Percentiles rank a stretch among this genome's conserved stretches.
Conservation (phyloP, 1,139 yeast species). For the Dujonia santamariae region DNA sequence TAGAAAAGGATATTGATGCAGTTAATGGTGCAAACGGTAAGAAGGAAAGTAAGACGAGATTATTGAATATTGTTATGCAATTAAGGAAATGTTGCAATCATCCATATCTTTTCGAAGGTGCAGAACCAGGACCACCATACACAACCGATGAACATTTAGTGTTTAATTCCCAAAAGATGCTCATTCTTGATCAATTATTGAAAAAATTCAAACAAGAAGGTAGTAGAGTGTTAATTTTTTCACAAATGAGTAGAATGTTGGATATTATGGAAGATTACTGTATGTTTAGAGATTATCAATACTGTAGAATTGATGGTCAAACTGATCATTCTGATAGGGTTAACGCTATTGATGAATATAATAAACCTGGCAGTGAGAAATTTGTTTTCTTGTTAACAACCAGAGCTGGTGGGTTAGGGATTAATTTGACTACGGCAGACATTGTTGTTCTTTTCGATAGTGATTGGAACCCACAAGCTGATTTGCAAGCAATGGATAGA, state of each 20-base stretch:
- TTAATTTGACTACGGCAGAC: slow-evolving; percentile 90
- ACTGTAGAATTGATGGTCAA: slow-evolving; percentile 93
- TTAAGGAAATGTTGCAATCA: slow-evolving; percentile 95
- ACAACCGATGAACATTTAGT: slow-evolving; percentile 95
- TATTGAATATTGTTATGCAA: slow-evolving; percentile 94
- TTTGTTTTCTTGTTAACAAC: slow-evolving; percentile 87
- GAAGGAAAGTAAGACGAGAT: slow-evolving; percentile 85
- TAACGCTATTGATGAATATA: slow-evolving; percentile 87
- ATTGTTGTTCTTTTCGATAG: slow-evolving; percentile 87
- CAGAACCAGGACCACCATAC: slow-evolving; percentile 98
- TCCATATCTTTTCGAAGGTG: slow-evolving; percentile 95
- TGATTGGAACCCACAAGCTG: slow-evolving; percentile 99
- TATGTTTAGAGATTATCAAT: slow-evolving; percentile 73
- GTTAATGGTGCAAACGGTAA: slow-evolving; percentile 90
- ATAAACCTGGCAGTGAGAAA: slow-evolving; percentile 76
- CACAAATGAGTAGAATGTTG: slow-evolving; percentile 90
- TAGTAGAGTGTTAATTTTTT: slow-evolving; percentile 85
- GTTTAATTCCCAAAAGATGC: slow-evolving; percentile 85
- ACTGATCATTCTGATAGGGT: slow-evolving; percentile 94
- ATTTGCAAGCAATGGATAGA: slow-evolving; percentile 97
- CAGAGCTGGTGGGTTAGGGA: slow-evolving; percentile 98
- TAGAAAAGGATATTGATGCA: slow-evolving; percentile 94
- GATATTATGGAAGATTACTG: slow-evolving; percentile 96
- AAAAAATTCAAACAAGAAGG: slow-evolving; percentile 73
- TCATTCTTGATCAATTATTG: slow-evolving; percentile 79